phyloP scores from a whole-genome alignment of 1,284 basidiomycete species.

The Ustilago trichophora region DNA sequence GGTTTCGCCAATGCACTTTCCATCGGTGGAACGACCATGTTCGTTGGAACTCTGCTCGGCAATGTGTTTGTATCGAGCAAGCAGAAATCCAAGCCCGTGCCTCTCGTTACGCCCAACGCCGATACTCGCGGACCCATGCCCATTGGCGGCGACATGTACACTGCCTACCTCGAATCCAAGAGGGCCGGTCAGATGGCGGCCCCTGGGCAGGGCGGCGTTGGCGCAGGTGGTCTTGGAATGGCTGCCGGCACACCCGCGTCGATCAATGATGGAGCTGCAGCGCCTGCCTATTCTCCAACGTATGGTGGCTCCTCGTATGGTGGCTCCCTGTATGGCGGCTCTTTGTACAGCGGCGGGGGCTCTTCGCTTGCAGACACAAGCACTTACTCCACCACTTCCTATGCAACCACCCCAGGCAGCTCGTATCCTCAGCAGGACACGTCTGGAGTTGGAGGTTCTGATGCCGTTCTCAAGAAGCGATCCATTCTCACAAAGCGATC shows the following conservation, averaged over 20 bases:
- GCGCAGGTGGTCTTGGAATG: background rate
- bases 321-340: too few species aligned
- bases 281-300: background rate
- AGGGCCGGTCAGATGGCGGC: background rate
- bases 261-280: background rate
- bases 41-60: slow-evolving; percentile 17
- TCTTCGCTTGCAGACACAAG: too few species aligned
- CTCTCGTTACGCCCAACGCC: slow-evolving; percentile 24
- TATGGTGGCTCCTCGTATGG: background rate
- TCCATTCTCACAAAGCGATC: too few species aligned
- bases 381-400: too few species aligned
- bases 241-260: background rate
- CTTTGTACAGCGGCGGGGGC: too few species aligned
- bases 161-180: slow-evolving; percentile 15
- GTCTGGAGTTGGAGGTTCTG: background rate
- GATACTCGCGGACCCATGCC: slow-evolving; percentile 18
- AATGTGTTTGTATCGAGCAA: slow-evolving; percentile 3
- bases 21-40: slow-evolving; percentile 32
- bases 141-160: slow-evolving; percentile 30
- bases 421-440: background rate
- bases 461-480: slow-evolving; percentile 25
- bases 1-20: slow-evolving; percentile 4
- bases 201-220: too few species aligned
- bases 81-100: slow-evolving; percentile 35
- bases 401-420: too few species aligned